These are phyloP conservation scores for Colletotrichum australisinense DNA, from an alignment of 2,329 filamentous ascomycete species.

Conservation along the genomic window DNA sequence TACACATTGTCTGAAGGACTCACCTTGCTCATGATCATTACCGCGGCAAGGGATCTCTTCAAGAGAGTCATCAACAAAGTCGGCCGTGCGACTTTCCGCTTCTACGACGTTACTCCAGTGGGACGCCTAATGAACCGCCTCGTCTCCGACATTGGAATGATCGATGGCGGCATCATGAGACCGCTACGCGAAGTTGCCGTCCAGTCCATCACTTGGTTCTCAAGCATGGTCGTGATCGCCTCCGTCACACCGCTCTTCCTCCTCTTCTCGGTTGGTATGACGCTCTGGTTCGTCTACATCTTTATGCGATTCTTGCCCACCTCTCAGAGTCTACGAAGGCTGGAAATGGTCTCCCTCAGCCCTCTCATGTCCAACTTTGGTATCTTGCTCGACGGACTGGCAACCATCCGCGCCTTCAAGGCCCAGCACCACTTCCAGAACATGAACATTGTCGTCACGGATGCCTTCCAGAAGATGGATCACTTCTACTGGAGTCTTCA, in stretches of 20 bases:
- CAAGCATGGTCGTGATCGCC: constrained; percentile 82
- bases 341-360: constrained; percentile 91
- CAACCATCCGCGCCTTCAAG: constrained; percentile 86
- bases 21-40: constrained; percentile 82
- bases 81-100: constrained; percentile 85
- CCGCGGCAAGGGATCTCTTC: constrained; percentile 82
- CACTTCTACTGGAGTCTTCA: constrained; percentile 96
- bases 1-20: constrained; percentile 73
- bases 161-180: constrained; percentile 86
- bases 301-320: constrained; percentile 84
- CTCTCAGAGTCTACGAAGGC: constrained; percentile 82
- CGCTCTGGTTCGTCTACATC: constrained; percentile 75
- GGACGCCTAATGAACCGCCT: constrained; percentile 93
- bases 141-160: constrained; percentile 88
- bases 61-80: constrained; percentile 77
- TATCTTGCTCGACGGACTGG: constrained; percentile 85
- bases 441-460: constrained; percentile 82
- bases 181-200: constrained; percentile 80
- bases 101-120: constrained; percentile 90
- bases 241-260: constrained; percentile 83
- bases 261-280: constrained; percentile 75
- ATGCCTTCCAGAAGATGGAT: constrained; percentile 93
- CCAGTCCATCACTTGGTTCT: constrained; percentile 76
- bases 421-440: constrained; percentile 84
- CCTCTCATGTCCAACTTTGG: constrained; percentile 95